Percentiles rank a stretch among this genome's conserved stretches.
Conservation (phyloP, 108 stramenopile genomes). For the Thalassiosira profunda region DNA sequence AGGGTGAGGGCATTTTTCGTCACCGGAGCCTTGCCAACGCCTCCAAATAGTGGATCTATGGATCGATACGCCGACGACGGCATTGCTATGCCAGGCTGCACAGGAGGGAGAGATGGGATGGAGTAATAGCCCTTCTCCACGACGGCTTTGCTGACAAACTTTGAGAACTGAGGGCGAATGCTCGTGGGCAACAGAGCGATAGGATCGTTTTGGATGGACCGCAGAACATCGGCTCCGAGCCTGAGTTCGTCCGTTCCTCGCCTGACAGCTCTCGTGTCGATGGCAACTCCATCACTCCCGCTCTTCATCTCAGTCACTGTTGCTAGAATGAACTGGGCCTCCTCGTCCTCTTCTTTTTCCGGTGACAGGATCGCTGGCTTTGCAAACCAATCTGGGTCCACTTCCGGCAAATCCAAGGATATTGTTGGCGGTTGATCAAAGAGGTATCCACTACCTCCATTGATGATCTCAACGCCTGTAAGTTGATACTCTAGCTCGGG, state of each 20-base stretch:
- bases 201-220: conserved; percentile 57
- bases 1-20: conserved; percentile 72
- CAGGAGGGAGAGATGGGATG: conserved; percentile 63
- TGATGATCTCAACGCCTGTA: conserved; percentile 23
- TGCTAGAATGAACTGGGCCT: conserved; percentile 40
- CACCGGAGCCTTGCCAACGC: conserved; percentile 77
- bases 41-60: conserved; percentile 85
- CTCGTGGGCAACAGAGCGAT: conserved; percentile 64
- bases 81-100: conserved; percentile 12
- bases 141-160: conserved; percentile 9
- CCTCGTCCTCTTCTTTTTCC: conserved; percentile 36
- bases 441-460: conserved; percentile 79
- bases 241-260: neutral
- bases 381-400: conserved; percentile 88
- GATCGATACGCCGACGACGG: conserved; percentile 67
- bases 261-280: conserved; percentile 24
- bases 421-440: conserved; percentile 65
- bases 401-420: conserved; percentile 46
- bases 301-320: conserved; percentile 48
- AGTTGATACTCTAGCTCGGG: conserved; percentile 77
- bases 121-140: conserved; percentile 46
- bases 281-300: conserved; percentile 6
- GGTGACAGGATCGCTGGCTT: conserved; percentile 13
- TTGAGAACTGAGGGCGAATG: conserved; percentile 58
- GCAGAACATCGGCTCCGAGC: conserved; percentile 35